phyloP scores from a whole-genome alignment of 108 stramenopile genomes.

The Pseudonitzschia multiseries region DNA sequence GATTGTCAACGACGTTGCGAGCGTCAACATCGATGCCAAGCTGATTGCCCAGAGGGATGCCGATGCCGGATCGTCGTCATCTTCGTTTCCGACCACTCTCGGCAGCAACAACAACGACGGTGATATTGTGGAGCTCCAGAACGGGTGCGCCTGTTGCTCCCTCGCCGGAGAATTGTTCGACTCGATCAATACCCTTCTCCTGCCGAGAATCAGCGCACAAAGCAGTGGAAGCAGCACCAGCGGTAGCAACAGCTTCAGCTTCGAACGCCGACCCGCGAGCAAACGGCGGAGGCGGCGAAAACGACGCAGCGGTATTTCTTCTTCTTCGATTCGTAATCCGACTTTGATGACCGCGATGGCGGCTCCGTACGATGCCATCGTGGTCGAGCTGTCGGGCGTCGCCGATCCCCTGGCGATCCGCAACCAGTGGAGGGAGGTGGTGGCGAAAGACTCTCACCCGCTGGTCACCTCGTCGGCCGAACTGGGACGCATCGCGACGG shows the following conservation, averaged over 20 bases:
- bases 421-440: constrained; percentile 83
- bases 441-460: constrained; percentile 72
- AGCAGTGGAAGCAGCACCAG: neutral
- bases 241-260: too few relatives aligned
- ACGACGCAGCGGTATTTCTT: neutral
- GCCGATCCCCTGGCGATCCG: constrained; percentile 78
- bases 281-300: constrained; percentile 38
- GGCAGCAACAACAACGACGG: neutral
- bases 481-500: constrained; percentile 89
- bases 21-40: constrained; percentile 97
- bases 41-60: constrained; percentile 4
- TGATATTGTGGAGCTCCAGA: constrained; percentile 67
- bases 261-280: constrained; percentile 62
- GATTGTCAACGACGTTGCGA: constrained; percentile 96
- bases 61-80: neutral
- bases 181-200: constrained; percentile 65
- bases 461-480: constrained; percentile 69
- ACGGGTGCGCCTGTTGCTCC: constrained; percentile 93
- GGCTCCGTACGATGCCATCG: constrained; percentile 55
- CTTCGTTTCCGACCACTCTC: neutral
- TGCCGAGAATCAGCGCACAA: constrained; percentile 27
- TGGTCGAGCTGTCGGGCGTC: constrained; percentile 88
- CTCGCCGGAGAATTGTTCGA: constrained; percentile 81
- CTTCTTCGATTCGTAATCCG: constrained; percentile 8
- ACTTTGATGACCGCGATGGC: neutral